phyloP scores from a whole-genome alignment of 2,329 filamentous ascomycete species.

The Clarireedia paspali region DNA sequence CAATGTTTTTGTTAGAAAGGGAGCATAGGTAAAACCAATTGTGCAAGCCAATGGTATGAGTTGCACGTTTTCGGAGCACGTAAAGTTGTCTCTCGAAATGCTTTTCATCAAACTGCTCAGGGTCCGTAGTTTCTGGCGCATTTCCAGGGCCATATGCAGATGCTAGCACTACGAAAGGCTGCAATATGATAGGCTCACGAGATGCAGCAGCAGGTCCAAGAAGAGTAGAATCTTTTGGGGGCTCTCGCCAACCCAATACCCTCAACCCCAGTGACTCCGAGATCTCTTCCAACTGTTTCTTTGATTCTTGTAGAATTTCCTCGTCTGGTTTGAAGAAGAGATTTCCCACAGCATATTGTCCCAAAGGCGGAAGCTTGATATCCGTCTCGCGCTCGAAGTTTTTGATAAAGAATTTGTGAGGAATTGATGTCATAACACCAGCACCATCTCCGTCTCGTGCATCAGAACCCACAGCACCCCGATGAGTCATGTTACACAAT shows the following conservation, averaged over 20 bases:
- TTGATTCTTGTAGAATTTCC: conserved; percentile 82
- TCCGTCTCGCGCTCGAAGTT: conserved; percentile 91
- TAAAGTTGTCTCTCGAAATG: conserved; percentile 91
- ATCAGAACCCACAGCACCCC: conserved; percentile 95
- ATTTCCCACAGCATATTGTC: conserved; percentile 96
- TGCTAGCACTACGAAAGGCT: conserved; percentile 87
- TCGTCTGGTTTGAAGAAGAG: conserved; percentile 97
- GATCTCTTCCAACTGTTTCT: conserved; percentile 88
- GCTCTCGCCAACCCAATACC: conserved; percentile 92
- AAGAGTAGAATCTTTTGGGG: conserved; percentile 86
- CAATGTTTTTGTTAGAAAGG: conserved; percentile 92
- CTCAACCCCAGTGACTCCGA: conserved; percentile 80
- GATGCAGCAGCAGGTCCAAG: conserved; percentile 89
- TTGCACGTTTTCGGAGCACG: conserved; percentile 87
- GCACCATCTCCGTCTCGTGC: conserved; percentile 96
- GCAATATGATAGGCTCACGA: conserved; percentile 88
- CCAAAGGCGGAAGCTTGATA: conserved; percentile 76
- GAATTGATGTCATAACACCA: conserved; percentile 98
- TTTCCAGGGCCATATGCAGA: conserved; percentile 77
- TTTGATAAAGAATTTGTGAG: conserved; percentile 97
- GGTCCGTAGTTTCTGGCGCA: conserved; percentile 70
- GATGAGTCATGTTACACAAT: conserved; percentile 99
- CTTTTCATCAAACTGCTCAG: conserved; percentile 73
- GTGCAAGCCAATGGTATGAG: conserved; percentile 87
- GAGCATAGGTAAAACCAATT: conserved; percentile 99